Conservation (phyloP, 441 rosid genomes). For the Euphorbia schlechtendalii region DNA sequence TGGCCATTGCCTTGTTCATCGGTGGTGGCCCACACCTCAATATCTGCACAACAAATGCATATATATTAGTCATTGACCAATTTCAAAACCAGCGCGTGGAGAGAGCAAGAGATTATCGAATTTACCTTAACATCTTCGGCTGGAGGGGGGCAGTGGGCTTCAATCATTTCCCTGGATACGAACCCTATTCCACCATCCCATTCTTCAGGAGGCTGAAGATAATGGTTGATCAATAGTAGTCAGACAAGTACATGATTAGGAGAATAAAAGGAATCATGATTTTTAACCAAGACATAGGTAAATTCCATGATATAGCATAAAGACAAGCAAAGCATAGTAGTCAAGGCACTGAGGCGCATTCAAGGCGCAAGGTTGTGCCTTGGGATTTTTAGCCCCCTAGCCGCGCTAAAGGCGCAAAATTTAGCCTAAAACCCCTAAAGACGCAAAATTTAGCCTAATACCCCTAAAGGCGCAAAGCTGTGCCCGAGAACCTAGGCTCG, state of each 20-base stretch:
- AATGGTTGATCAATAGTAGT: conserved; percentile 5
- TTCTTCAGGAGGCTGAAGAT: conserved; percentile 52
- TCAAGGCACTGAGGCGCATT: too few relatives aligned
- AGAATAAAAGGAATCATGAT: too few relatives aligned
- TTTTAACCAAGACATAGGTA: too few relatives aligned
- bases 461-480: too few relatives aligned
- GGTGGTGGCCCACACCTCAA: conserved; percentile 67
- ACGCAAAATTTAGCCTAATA: too few relatives aligned
- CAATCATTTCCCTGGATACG: conserved; percentile 54
- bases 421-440: too few relatives aligned
- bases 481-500: too few relatives aligned
- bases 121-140: conserved; percentile 43
- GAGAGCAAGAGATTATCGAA: not conserved
- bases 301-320: too few relatives aligned
- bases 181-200: conserved; percentile 65
- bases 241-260: not conserved
- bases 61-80: not conserved
- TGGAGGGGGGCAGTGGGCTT: conserved; percentile 46
- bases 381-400: too few relatives aligned
- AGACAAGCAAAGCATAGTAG: too few relatives aligned
- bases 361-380: too few relatives aligned
- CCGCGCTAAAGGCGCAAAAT: too few relatives aligned
- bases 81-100: not conserved
- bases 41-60: conserved; percentile 22
- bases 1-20: conserved; percentile 67